Conservation (phyloP, 2,329 filamentous ascomycete genomes). For the Aspergillus texensis region DNA sequence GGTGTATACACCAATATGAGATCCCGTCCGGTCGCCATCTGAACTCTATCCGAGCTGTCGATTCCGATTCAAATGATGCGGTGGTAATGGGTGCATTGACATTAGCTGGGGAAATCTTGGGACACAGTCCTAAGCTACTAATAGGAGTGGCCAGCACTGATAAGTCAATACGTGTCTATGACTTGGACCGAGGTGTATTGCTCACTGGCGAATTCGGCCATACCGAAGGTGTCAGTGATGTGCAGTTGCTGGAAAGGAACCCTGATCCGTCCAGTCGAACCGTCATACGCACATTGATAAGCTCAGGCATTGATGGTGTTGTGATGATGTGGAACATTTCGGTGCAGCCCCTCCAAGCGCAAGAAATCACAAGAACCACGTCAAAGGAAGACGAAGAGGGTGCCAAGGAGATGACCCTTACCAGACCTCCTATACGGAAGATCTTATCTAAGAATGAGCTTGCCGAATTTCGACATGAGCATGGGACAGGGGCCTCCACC, state of each 20-base stretch:
- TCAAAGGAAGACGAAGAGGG: constrained; percentile 40
- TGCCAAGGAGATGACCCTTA: constrained; percentile 54
- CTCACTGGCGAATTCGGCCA: constrained; percentile 92
- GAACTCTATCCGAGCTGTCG: constrained; percentile 78
- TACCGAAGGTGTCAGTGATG: constrained; percentile 87
- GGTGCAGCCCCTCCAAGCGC: constrained; percentile 36
- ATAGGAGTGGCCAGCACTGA: constrained; percentile 92
- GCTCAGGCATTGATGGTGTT: constrained; percentile 76
- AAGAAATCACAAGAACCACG: constrained; percentile 31
- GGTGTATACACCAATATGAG: constrained; percentile 62
- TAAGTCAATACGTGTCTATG: constrained; percentile 91
- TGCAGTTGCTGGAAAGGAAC: constrained; percentile 65
- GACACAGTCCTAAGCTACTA: constrained; percentile 66
- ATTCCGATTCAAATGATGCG: constrained; percentile 77
- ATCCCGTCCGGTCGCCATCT: constrained; percentile 69
- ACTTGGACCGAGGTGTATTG: constrained; percentile 73
- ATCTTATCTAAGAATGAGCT: constrained; percentile 87
- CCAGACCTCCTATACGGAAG: constrained; percentile 75
- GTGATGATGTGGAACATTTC: constrained; percentile 73
- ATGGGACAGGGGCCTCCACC: constrained; percentile 45
- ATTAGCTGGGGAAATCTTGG: constrained; percentile 56
- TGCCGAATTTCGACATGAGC: constrained; percentile 69
- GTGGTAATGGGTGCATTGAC: constrained; percentile 81
- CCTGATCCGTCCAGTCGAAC: constrained; percentile 45
- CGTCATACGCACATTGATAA: constrained; percentile 59